Evolutionary conservation across 1,284 basidiomycete genomes (phyloP).

Genomic region (Pseudomicrostroma phylloplanum): DNA sequence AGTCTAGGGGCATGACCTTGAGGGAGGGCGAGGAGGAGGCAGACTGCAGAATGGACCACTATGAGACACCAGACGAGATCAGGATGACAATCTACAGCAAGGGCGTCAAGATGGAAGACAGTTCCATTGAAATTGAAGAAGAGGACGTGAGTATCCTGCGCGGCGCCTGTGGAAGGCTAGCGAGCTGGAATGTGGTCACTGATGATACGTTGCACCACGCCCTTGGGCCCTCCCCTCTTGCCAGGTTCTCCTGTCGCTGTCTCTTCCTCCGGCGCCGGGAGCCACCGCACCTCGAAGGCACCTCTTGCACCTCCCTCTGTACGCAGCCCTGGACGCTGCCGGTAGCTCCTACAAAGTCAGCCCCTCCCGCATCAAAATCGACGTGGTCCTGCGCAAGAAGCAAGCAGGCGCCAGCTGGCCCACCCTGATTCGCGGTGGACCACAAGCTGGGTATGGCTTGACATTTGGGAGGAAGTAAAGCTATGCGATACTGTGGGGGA

Average conservation of each 20-base stretch:
- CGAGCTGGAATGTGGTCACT: too few species aligned
- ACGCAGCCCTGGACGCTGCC: slow-evolving; percentile 4
- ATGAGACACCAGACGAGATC: slow-evolving; percentile 46
- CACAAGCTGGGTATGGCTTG: slow-evolving; percentile 39
- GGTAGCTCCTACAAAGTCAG: slow-evolving; percentile 31
- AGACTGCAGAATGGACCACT: slow-evolving; percentile 46
- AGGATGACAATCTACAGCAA: slow-evolving; percentile 46
- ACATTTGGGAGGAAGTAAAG: slow-evolving; percentile 42
- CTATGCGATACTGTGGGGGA: not conserved
- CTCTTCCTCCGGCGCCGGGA: slow-evolving; percentile 22
- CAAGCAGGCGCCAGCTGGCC: slow-evolving; percentile 43
- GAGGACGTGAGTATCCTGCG: slow-evolving; percentile 14
- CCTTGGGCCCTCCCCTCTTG: too few species aligned
- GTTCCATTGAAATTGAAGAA: slow-evolving; percentile 30
- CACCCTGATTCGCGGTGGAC: slow-evolving; percentile 37
- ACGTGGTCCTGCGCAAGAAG: slow-evolving; percentile 43
- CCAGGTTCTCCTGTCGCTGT: slow-evolving; percentile 27
- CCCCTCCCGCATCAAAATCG: slow-evolving; percentile 48
- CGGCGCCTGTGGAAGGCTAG: too few species aligned
- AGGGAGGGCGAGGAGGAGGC: slow-evolving; percentile 19
- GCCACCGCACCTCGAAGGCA: not conserved
- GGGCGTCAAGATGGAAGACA: slow-evolving; percentile 27
- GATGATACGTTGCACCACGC: too few species aligned
- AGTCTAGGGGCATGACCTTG: not conserved
- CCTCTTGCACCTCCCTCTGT: slow-evolving; percentile 2